A percentile compares a stretch with the other conserved stretches of the same genome.
Conservation (phyloP, 2,329 filamentous ascomycete genomes). For the Ophiostoma piceae region DNA sequence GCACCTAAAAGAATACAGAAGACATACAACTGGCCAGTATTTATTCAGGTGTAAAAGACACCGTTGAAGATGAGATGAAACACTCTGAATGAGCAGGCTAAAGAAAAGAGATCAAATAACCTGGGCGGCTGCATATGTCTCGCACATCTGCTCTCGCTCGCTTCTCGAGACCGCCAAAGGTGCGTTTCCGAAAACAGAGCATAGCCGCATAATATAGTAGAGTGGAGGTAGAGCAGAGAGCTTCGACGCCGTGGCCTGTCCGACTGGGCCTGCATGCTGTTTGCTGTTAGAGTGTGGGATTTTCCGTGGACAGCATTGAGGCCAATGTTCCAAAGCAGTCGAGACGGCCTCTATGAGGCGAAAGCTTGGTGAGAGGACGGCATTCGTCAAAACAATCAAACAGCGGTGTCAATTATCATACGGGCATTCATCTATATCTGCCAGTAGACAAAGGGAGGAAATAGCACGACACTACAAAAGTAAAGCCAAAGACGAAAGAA, state of each 20-base stretch:
- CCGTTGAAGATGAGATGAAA: not conserved
- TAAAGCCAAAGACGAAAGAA: not conserved
- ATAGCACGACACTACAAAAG: not conserved
- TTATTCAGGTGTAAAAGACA: too few species aligned
- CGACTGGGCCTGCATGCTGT: not conserved
- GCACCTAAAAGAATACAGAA: not conserved
- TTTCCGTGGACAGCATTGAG: too few species aligned
- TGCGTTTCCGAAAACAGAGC: not conserved
- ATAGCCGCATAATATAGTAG: not conserved
- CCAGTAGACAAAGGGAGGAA: not conserved
- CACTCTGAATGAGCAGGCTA: too few species aligned
- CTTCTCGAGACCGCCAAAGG: slow-evolving; percentile 25
- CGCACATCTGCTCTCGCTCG: slow-evolving; percentile 22
- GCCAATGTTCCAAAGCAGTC: too few species aligned
- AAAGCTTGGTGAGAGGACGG: too few species aligned
- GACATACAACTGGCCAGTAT: not conserved
- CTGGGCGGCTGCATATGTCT: slow-evolving; percentile 20
- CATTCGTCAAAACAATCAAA: too few species aligned
- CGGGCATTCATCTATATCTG: not conserved
- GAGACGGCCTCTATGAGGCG: too few species aligned
- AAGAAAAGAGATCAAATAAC: not conserved
- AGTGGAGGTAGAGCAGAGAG: not conserved
- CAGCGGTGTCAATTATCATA: too few species aligned
- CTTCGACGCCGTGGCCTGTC: not conserved
- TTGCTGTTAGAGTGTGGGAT: not conserved